Conservation (phyloP, 805 yeast genomes). For the Pichia phayaonensis region DNA sequence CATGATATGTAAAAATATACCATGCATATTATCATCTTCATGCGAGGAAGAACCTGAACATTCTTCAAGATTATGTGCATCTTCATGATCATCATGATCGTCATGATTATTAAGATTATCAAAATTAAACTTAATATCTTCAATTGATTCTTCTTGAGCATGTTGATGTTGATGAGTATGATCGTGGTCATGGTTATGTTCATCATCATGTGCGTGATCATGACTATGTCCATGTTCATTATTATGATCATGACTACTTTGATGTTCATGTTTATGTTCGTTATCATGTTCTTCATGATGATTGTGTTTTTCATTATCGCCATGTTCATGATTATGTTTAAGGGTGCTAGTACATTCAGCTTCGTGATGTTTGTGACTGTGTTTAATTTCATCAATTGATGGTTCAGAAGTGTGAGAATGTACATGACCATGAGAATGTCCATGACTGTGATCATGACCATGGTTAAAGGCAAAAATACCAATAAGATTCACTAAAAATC, state of each 20-base stretch:
- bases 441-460: constrained; percentile 31
- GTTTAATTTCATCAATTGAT: neutral
- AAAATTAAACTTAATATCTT: no score
- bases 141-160: no score
- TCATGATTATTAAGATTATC: neutral
- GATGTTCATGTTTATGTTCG: neutral
- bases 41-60: neutral
- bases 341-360: neutral
- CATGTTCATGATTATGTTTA: neutral
- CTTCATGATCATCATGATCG: neutral
- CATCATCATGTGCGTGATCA: constrained; percentile 1
- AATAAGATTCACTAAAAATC: constrained; percentile 79
- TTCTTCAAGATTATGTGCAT: neutral
- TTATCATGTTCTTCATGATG: constrained; percentile 2
- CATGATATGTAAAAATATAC: constrained; percentile 84
- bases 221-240: constrained; percentile 1
- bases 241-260: neutral
- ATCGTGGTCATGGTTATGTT: neutral
- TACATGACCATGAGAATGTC: constrained; percentile 23
- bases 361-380: neutral
- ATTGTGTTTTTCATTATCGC: neutral
- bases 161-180: no score
- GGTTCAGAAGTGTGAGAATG: constrained; percentile 14
- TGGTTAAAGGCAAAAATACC: constrained; percentile 90
- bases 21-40: constrained; percentile 75